Conservation (phyloP, 1,284 basidiomycete species). For the Hemileccinum hortonii region DNA sequence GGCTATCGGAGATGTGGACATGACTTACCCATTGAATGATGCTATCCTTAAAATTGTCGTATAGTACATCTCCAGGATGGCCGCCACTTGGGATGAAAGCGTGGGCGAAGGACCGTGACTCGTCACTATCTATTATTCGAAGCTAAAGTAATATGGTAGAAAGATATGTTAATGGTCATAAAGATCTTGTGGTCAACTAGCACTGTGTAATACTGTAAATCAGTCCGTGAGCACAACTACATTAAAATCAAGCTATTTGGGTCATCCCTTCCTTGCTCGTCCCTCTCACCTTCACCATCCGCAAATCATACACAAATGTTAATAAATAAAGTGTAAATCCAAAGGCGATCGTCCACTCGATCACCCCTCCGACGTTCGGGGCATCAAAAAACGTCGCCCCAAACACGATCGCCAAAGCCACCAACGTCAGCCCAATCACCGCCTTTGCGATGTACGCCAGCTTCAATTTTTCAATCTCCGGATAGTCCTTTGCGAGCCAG, state of each 20-base stretch:
- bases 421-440: conserved; percentile 53
- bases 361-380: conserved; percentile 52
- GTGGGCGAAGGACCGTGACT: no score
- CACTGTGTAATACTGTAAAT: no score
- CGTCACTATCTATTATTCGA: no score
- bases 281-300: conserved; percentile 45
- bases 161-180: background rate
- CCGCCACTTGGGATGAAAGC: no score
- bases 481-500: conserved; percentile 62
- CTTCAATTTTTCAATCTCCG: conserved; percentile 45
- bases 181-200: background rate
- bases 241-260: background rate
- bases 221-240: no score
- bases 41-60: no score
- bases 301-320: conserved; percentile 67
- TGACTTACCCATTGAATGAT: no score
- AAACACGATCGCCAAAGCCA: conserved; percentile 62
- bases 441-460: conserved; percentile 63
- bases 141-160: background rate
- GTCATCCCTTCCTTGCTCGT: conserved; percentile 2
- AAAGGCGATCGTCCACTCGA: conserved; percentile 74
- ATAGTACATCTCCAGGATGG: no score
- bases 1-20: no score
- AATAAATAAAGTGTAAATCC: conserved; percentile 70
- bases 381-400: conserved; percentile 48